A percentile compares a stretch with the other conserved stretches of the same genome.
Evolutionary conservation across 345 rosid genomes (phyloP).

Genomic region (Eucalyptus brandiana): DNA sequence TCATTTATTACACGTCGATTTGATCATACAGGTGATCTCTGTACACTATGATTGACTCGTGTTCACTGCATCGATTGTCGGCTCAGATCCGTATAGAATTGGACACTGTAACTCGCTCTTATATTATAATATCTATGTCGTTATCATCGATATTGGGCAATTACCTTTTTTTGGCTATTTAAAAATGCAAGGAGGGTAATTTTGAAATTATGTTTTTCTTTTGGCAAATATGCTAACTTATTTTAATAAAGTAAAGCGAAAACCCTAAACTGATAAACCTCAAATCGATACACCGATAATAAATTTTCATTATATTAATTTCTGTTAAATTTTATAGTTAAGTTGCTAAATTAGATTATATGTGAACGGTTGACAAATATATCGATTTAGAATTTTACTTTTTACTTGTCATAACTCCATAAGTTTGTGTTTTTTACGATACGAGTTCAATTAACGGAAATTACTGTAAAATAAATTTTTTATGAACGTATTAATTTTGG

Average conservation of each 20-base stretch:
- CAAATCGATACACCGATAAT: rapidly evolving
- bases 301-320: too few species aligned
- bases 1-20: rapidly evolving
- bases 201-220: not conserved
- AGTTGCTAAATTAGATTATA: too few species aligned
- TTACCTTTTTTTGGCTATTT: not conserved
- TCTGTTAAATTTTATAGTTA: too few species aligned
- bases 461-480: rapidly evolving
- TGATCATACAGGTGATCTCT: rapidly evolving
- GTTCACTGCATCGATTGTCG: rapidly evolving
- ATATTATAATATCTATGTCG: not conserved
- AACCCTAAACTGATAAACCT: too few species aligned
- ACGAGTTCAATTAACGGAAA: too few species aligned
- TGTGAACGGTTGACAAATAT: rapidly evolving
- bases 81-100: rapidly evolving
- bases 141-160: not conserved
- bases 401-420: too few species aligned
- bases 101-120: not conserved
- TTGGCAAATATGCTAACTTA: too few species aligned
- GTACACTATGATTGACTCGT: rapidly evolving
- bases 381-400: rapidly evolving
- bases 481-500: rapidly evolving
- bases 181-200: too few species aligned
- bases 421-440: too few species aligned
- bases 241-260: too few species aligned